phyloP scores from a whole-genome alignment of 2,329 filamentous ascomycete genomes.

The Whalleya microplaca region DNA sequence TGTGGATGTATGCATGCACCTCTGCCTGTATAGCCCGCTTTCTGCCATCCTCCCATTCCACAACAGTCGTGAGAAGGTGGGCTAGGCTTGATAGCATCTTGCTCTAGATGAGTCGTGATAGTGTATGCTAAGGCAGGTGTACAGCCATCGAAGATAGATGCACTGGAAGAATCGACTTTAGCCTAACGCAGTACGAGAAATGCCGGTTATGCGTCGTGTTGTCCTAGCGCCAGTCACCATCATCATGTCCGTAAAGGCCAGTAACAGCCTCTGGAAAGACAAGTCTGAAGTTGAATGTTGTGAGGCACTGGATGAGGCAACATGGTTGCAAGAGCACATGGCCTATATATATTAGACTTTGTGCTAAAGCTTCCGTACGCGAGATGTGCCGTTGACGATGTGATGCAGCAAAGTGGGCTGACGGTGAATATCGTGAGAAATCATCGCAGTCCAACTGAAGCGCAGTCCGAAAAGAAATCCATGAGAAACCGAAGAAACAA shows the following conservation, averaged over 20 bases:
- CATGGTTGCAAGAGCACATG: neutral
- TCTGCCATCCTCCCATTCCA: neutral
- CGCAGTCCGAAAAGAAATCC: slow-evolving; percentile 15
- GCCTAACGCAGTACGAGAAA: neutral
- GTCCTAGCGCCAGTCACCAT: too few species aligned
- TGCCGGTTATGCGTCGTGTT: too few species aligned
- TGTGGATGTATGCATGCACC: neutral
- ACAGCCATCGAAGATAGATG: neutral
- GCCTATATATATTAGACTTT: neutral
- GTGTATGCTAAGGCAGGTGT: neutral
- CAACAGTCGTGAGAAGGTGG: slow-evolving; percentile 1
- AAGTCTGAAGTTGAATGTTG: neutral
- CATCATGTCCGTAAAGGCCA: too few species aligned
- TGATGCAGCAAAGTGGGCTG: neutral
- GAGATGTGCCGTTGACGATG: neutral
- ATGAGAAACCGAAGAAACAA: slow-evolving; percentile 20
- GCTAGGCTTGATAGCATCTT: neutral
- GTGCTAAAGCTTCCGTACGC: neutral
- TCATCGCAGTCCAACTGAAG: slow-evolving; percentile 11
- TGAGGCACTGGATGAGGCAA: too few species aligned
- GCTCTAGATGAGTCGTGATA: neutral
- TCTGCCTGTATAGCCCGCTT: neutral
- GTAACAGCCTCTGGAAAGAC: neutral
- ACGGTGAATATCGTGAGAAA: neutral
- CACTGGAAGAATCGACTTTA: neutral